These are phyloP conservation scores for Phaeosphaeriaceae sp. DNA, from an alignment of 2,329 filamentous ascomycete genomes.

Conservation along the genomic window DNA sequence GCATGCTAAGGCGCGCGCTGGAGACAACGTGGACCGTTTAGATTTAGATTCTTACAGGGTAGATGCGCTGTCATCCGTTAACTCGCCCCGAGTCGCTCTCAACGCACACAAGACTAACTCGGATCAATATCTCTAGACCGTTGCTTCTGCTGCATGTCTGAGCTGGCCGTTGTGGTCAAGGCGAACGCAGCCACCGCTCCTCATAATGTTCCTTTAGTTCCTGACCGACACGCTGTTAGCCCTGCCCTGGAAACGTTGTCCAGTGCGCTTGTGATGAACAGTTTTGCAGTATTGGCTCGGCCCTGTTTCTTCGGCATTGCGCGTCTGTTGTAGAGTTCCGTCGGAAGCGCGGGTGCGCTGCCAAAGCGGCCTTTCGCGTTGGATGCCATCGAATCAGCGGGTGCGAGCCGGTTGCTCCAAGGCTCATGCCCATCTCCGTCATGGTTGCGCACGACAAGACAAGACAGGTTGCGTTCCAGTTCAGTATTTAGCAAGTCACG, in stretches of 20 bases:
- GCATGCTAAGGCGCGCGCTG: conserved; percentile 42
- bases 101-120: conserved; percentile 34
- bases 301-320: conserved; percentile 38
- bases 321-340: conserved; percentile 25
- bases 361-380: conserved; percentile 38
- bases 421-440: conserved; percentile 29
- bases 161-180: conserved; percentile 31
- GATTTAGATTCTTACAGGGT: conserved; percentile 37
- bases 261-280: conserved; percentile 27
- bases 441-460: conserved; percentile 37
- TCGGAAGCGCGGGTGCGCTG: conserved; percentile 44
- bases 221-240: conserved; percentile 18
- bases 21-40: conserved; percentile 48
- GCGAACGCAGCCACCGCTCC: conserved; percentile 24
- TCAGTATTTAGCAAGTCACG: conserved; percentile 8
- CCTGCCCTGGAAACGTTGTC: conserved; percentile 13
- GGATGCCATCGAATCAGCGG: conserved; percentile 35
- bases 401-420: conserved; percentile 29
- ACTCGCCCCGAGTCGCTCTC: conserved; percentile 44
- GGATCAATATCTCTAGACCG: conserved; percentile 33
- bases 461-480: conserved; percentile 25
- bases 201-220: conserved; percentile 15
- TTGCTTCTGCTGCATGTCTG: conserved; percentile 34
- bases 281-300: conserved; percentile 19
- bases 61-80: conserved; percentile 49